Percentiles rank a stretch among this genome's conserved stretches.
phyloP scores from a whole-genome alignment of 2,329 filamentous ascomycete species.

The Rhexocercosporidium sp. region DNA sequence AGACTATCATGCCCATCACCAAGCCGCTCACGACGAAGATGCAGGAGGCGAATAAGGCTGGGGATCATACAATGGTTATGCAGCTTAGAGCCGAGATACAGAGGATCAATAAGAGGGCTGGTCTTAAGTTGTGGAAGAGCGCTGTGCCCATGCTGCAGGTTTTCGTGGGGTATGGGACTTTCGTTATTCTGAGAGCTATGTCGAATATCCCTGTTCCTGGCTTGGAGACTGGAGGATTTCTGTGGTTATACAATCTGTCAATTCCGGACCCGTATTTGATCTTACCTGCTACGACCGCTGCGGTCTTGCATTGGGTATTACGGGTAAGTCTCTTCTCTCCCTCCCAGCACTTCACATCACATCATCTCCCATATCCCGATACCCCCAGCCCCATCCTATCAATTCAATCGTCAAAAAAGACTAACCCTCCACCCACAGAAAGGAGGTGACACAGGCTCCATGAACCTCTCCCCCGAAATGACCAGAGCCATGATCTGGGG shows the following conservation, averaged over 20 bases:
- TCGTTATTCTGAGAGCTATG: slow-evolving; percentile 79
- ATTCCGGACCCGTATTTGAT: slow-evolving; percentile 77
- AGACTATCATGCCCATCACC: slow-evolving; percentile 61
- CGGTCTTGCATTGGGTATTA: slow-evolving; percentile 56
- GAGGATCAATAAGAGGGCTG: slow-evolving; percentile 57
- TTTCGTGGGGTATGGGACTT: slow-evolving; percentile 80
- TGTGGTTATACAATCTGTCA: slow-evolving; percentile 83
- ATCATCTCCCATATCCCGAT: not conserved
- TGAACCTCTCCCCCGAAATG: slow-evolving; percentile 41
- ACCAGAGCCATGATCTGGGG: slow-evolving; percentile 49
- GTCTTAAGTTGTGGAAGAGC: slow-evolving; percentile 56
- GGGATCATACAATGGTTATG: slow-evolving; percentile 55
- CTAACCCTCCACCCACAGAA: slow-evolving; percentile 39
- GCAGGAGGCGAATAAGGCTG: slow-evolving; percentile 43
- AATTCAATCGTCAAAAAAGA: not conserved
- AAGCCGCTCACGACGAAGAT: slow-evolving; percentile 63
- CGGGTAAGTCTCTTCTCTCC: slow-evolving; percentile 31
- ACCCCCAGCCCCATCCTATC: not conserved
- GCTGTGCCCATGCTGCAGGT: slow-evolving; percentile 65
- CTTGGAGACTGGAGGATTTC: slow-evolving; percentile 69
- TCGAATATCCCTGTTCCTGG: slow-evolving; percentile 78
- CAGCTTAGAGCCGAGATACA: slow-evolving; percentile 53
- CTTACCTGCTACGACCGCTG: slow-evolving; percentile 69
- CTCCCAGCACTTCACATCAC: not conserved
- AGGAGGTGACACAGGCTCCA: slow-evolving; percentile 55